Percentiles rank a stretch among this genome's conserved stretches.
phyloP scores from a whole-genome alignment of 805 yeast species.

The Hanseniaspora taiwanica region DNA sequence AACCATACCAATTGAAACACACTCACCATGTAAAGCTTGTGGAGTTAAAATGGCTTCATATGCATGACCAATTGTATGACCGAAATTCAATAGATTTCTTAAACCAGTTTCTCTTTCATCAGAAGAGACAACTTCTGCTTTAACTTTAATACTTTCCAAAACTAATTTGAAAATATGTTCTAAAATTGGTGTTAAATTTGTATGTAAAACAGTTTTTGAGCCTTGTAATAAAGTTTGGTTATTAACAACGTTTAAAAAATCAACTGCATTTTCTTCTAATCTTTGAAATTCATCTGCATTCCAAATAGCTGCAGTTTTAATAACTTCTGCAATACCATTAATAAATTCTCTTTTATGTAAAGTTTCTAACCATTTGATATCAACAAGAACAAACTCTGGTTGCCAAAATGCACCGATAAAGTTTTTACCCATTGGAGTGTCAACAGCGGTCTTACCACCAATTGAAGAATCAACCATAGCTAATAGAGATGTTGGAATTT shows the following conservation, averaged over 20 bases:
- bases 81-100: constrained; percentile 84
- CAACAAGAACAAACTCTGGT: constrained; percentile 79
- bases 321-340: constrained; percentile 97
- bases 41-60: constrained; percentile 97
- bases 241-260: constrained; percentile 55
- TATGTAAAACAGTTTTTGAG: constrained; percentile 32
- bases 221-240: constrained; percentile 15
- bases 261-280: constrained; percentile 61
- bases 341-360: constrained; percentile 88
- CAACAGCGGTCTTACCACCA: constrained; percentile 98
- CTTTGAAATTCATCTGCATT: constrained; percentile 77
- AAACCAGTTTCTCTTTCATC: constrained; percentile 95
- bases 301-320: constrained; percentile 98
- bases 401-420: constrained; percentile 97
- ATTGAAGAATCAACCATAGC: constrained; percentile 98
- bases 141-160: constrained; percentile 73
- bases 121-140: constrained; percentile 83
- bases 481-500: constrained; percentile 83
- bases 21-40: constrained; percentile 92
- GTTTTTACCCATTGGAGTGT: constrained; percentile 91
- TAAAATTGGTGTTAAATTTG: constrained; percentile 54
- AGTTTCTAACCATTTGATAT: constrained; percentile 73
- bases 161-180: constrained; percentile 72
- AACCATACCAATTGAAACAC: constrained; percentile 96
- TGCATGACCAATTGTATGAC: constrained; percentile 97